Conservation (phyloP, 2,329 filamentous ascomycete genomes). For the Nemania diffusa region DNA sequence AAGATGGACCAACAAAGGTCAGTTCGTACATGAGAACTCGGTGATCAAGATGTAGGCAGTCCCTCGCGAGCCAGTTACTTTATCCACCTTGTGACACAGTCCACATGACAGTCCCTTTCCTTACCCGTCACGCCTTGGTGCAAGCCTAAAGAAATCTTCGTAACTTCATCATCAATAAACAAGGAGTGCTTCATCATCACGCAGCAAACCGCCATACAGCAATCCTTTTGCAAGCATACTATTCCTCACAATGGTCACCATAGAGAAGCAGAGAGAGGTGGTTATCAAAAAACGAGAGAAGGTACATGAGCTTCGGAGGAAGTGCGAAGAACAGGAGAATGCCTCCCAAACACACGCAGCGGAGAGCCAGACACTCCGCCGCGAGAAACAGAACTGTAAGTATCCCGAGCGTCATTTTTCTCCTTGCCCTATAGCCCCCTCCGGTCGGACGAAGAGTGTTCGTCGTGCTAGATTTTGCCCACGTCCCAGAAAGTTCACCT, state of each 20-base stretch:
- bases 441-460: too few relatives aligned
- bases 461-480: too few relatives aligned
- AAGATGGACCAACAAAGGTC: not conserved
- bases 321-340: not conserved
- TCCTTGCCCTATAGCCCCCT: not conserved
- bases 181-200: not conserved
- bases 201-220: not conserved
- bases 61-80: not conserved
- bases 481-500: too few relatives aligned
- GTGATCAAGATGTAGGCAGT: not conserved
- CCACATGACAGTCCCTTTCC: not conserved
- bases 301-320: not conserved
- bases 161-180: not conserved
- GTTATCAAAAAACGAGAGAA: not conserved
- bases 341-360: not conserved
- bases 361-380: not conserved
- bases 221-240: not conserved
- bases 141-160: not conserved
- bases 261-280: not conserved
- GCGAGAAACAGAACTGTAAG: slow-evolving; percentile 5
- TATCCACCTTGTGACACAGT: slow-evolving; percentile 9
- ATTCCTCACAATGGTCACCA: not conserved
- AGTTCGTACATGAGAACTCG: not conserved
- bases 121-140: not conserved
- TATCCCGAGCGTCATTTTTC: not conserved